Percentiles rank a stretch among this genome's conserved stretches.
These are phyloP conservation scores for Phoenix dactylifera DNA, from an alignment of 176 grass and related monocot genomes.

Conservation along the genomic window DNA sequence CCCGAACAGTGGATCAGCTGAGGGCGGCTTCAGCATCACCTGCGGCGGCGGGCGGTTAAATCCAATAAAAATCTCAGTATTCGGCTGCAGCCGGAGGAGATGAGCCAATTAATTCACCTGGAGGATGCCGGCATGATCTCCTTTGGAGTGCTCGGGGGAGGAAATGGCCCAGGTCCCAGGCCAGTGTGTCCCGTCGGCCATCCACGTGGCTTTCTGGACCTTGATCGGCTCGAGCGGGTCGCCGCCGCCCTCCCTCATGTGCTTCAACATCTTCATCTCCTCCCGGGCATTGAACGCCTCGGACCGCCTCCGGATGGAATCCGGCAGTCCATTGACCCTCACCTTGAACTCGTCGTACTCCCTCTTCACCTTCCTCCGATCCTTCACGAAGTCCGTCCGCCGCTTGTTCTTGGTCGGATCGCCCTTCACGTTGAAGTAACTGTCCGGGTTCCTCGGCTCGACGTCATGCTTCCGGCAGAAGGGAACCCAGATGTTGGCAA, in stretches of 20 bases:
- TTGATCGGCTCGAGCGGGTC: conserved; percentile 72
- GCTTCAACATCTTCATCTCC: conserved; percentile 96
- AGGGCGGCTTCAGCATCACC: conserved; percentile 88
- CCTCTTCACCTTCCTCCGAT: conserved; percentile 76
- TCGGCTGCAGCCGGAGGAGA: too few relatives aligned
- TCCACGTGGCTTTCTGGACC: conserved; percentile 91
- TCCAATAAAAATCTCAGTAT: too few relatives aligned
- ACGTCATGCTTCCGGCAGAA: conserved; percentile 97
- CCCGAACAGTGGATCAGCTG: conserved; percentile 52
- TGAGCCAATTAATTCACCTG: conserved; percentile 27
- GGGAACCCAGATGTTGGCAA: conserved; percentile 90
- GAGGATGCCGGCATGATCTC: conserved; percentile 81
- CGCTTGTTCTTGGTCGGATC: conserved; percentile 92
- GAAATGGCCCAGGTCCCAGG: conserved; percentile 56
- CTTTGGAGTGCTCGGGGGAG: conserved; percentile 55
- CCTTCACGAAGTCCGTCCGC: conserved; percentile 79
- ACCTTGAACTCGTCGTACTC: conserved; percentile 99
- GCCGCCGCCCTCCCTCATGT: conserved; percentile 64
- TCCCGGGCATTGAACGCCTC: conserved; percentile 95
- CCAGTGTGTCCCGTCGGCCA: conserved; percentile 97
- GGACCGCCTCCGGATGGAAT: conserved; percentile 71
- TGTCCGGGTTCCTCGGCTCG: conserved; percentile 85
- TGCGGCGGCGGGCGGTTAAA: neutral
- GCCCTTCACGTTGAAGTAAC: conserved; percentile 81
- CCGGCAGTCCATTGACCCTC: conserved; percentile 86